phyloP scores from a whole-genome alignment of 306 rosid species.

The Sechiopsis laciniata region DNA sequence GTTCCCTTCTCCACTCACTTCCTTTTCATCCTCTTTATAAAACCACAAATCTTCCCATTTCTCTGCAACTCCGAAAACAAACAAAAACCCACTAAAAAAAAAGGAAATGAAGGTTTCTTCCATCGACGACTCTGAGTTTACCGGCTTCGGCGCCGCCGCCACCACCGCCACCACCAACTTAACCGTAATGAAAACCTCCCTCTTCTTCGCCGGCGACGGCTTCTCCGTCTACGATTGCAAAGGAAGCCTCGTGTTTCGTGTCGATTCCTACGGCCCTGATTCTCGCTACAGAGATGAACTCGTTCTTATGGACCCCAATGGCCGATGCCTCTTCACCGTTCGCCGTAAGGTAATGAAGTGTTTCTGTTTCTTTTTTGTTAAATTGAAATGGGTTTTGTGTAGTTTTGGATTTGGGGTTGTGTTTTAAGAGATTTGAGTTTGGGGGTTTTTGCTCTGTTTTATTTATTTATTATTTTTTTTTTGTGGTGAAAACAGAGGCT shows the following conservation, averaged over 20 bases:
- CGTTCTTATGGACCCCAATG: slow-evolving; percentile 79
- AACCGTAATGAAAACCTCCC: slow-evolving; percentile 63
- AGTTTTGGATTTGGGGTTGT: background rate
- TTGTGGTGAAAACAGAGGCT: too few species aligned
- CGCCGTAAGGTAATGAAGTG: slow-evolving; percentile 50
- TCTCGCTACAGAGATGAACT: slow-evolving; percentile 45
- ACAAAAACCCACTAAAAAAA: background rate
- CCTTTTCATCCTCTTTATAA: background rate
- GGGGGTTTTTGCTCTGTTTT: too few species aligned
- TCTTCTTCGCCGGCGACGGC: slow-evolving; percentile 83
- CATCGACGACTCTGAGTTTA: slow-evolving; percentile 21
- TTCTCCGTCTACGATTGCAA: slow-evolving; percentile 65
- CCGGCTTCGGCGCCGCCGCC: slow-evolving; percentile 30
- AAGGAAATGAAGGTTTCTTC: slow-evolving; percentile 20
- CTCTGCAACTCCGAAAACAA: background rate
- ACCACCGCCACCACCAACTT: slow-evolving; percentile 5
- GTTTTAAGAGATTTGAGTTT: background rate
- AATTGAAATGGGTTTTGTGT: background rate
- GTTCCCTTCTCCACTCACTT: background rate
- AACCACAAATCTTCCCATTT: background rate
- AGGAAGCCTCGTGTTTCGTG: slow-evolving; percentile 67
- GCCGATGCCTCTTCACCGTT: slow-evolving; percentile 85
- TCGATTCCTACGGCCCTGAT: slow-evolving; percentile 72
- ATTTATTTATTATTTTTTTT: too few species aligned
- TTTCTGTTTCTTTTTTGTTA: background rate